A percentile compares a stretch with the other conserved stretches of the same genome.
phyloP scores from a whole-genome alignment of 2,329 filamentous ascomycete species.

The Geosmithia putterillii region DNA sequence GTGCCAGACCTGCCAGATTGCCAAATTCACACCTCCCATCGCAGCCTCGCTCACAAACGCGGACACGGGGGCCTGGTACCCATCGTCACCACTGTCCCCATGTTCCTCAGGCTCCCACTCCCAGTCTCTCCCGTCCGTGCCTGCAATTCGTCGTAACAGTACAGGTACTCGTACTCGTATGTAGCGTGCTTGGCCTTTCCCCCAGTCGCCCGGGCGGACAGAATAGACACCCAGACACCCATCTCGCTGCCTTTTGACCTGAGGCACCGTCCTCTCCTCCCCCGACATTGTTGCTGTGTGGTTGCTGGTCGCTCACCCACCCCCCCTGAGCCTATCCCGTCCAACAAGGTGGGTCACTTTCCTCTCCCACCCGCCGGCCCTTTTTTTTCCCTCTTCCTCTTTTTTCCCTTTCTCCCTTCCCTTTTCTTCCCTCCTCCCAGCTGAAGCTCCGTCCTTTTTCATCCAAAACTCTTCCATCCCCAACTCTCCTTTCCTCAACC shows the following conservation, averaged over 20 bases:
- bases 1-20: not conserved
- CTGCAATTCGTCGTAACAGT: too few species aligned
- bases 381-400: constrained; percentile 17
- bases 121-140: too few species aligned
- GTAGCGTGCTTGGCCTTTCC: too few species aligned
- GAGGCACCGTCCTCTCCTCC: constrained; percentile 1
- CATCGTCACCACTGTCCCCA: not conserved
- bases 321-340: not conserved
- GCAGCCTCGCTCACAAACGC: not conserved
- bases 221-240: too few species aligned
- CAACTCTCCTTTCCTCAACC: constrained; percentile 10
- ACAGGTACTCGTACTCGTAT: too few species aligned
- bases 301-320: not conserved
- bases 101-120: too few species aligned
- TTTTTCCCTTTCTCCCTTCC: constrained; percentile 27
- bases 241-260: not conserved
- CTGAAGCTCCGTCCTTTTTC: constrained; percentile 16
- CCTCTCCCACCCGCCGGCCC: constrained; percentile 4
- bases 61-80: not conserved
- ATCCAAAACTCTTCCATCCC: constrained; percentile 12
- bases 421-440: constrained; percentile 22
- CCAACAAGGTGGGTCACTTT: constrained; percentile 4
- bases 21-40: constrained; percentile 1
- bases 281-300: not conserved
- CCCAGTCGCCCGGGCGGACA: too few species aligned